Conservation (phyloP, 2,329 filamentous ascomycete species). For the Cadophora gregata region DNA sequence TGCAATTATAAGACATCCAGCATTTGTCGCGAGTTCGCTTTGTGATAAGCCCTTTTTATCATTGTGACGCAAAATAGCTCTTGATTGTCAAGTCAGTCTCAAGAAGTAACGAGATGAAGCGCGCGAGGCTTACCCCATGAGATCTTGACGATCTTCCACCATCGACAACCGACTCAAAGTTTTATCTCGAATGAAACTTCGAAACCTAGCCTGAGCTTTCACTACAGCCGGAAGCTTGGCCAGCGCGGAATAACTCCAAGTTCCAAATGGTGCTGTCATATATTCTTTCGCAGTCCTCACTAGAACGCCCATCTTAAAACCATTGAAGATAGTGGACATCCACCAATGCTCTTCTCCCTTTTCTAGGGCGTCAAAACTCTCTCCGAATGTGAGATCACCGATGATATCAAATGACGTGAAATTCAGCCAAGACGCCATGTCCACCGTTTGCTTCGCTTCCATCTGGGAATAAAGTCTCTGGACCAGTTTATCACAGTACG, state of each 20-base stretch:
- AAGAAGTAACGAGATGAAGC: neutral
- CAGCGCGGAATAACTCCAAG: neutral
- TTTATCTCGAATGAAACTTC: neutral
- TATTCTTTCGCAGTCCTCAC: conserved; percentile 9
- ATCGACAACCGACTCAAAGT: neutral
- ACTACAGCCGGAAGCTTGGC: neutral
- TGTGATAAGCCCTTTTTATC: neutral
- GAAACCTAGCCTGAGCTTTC: neutral
- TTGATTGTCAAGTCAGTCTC: neutral
- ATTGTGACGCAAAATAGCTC: neutral
- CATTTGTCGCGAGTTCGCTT: neutral
- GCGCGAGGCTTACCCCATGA: neutral
- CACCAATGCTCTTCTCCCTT: neutral
- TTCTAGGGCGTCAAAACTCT: conserved; percentile 2
- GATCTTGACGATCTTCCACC: neutral
- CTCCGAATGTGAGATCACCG: conserved; percentile 11
- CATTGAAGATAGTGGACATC: neutral
- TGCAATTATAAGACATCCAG: conserved; percentile 5
- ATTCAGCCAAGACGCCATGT: conserved; percentile 6
- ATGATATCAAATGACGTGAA: conserved; percentile 7
- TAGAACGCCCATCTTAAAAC: neutral
- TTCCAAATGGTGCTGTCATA: conserved; percentile 10
- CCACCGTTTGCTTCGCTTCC: neutral
- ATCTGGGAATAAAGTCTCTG: neutral
- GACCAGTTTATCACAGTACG: neutral